phyloP scores from a whole-genome alignment of 345 rosid species.

The Cardamine occulta region DNA sequence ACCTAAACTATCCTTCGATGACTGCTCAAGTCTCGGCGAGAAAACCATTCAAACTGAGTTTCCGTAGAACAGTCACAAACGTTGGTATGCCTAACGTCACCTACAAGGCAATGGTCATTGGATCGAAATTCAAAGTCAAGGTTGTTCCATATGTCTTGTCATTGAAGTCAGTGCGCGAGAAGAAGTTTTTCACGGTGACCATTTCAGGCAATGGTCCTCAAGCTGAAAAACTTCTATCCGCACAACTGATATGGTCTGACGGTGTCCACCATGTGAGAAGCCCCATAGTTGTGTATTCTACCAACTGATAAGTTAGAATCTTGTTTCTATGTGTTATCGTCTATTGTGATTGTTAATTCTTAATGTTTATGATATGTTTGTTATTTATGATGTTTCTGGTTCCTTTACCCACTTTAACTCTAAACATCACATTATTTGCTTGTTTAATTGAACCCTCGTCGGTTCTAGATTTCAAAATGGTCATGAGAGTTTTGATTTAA shows the following conservation, averaged over 20 bases:
- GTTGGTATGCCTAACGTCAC: conserved; percentile 52
- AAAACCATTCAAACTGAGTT: conserved; percentile 36
- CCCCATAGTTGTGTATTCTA: conserved; percentile 43
- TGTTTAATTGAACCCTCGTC: background rate
- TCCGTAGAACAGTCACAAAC: conserved; percentile 63
- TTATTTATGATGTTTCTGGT: conserved; percentile 16
- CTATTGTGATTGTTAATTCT: conserved; percentile 4
- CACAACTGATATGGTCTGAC: conserved; percentile 48
- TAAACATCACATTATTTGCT: background rate
- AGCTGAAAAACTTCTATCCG: conserved; percentile 19
- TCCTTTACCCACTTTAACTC: background rate
- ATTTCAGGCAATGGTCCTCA: conserved; percentile 28
- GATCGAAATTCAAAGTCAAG: conserved; percentile 29
- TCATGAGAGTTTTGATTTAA: background rate
- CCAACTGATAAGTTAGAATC: background rate
- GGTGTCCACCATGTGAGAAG: conserved; percentile 46
- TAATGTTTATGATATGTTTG: conserved; percentile 1
- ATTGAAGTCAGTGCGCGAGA: conserved; percentile 46
- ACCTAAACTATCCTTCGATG: conserved; percentile 64
- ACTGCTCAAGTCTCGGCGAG: conserved; percentile 28
- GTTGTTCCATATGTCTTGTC: conserved; percentile 51
- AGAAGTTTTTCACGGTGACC: conserved; percentile 49
- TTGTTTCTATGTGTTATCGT: background rate
- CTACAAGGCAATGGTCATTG: conserved; percentile 46
- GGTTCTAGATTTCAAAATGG: background rate